Percentiles rank a stretch among this genome's conserved stretches.
These are phyloP conservation scores for Acanthamoeba healyi DNA, from an alignment of 208 protist genomes.

Conservation along the genomic window DNA sequence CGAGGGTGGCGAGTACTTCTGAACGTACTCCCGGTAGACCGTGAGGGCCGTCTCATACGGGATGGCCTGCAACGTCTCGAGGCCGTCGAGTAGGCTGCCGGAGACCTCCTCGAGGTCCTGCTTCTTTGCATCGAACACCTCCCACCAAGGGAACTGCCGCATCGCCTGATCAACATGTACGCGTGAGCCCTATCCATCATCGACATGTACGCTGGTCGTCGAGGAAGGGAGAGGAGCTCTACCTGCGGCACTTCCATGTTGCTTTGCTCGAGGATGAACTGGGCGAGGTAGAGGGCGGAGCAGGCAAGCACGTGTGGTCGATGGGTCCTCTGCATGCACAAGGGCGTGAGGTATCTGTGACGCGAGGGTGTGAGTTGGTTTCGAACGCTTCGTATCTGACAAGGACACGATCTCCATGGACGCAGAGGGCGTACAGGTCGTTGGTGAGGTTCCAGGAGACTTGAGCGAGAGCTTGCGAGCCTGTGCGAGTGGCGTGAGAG, in stretches of 20 bases:
- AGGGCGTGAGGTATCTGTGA: slow-evolving; percentile 41
- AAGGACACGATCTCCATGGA: background rate
- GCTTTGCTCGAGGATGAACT: slow-evolving; percentile 45
- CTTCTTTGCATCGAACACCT: slow-evolving; percentile 9
- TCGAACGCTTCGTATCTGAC: background rate
- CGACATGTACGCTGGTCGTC: too few relatives aligned
- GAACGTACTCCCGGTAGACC: slow-evolving; percentile 59
- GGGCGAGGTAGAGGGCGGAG: slow-evolving; percentile 38
- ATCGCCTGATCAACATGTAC: background rate
- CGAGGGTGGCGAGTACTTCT: slow-evolving; percentile 48
- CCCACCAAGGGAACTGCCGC: slow-evolving; percentile 49
- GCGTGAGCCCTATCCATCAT: too few relatives aligned
- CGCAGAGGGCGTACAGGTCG: slow-evolving; percentile 34
- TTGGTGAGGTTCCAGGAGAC: slow-evolving; percentile 66
- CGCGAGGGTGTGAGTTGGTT: background rate
- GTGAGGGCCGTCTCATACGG: slow-evolving; percentile 45
- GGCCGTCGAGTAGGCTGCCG: background rate
- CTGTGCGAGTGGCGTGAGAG: background rate
- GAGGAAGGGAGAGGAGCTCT: background rate
- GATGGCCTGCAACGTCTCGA: slow-evolving; percentile 5
- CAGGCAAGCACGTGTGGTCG: slow-evolving; percentile 27
- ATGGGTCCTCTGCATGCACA: slow-evolving; percentile 50
- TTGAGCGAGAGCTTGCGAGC: slow-evolving; percentile 54
- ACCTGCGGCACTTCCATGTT: slow-evolving; percentile 60
- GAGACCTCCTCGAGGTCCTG: slow-evolving; percentile 48